phyloP scores from a whole-genome alignment of 2,329 filamentous ascomycete species.

The Botryotinia calthae region DNA sequence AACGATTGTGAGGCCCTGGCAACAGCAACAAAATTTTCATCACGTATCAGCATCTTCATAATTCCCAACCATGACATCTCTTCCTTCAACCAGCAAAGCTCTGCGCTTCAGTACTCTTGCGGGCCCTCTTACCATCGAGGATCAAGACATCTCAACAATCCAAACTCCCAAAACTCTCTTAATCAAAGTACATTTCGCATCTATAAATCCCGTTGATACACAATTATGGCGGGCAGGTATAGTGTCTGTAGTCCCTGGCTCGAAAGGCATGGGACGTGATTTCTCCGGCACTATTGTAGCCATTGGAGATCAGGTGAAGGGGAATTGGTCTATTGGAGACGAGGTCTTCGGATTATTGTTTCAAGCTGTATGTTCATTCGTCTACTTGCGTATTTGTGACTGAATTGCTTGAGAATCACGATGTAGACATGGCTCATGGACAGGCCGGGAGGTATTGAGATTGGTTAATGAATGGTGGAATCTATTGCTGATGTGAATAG shows the following conservation, averaged over 20 bases:
- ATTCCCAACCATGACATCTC: constrained; percentile 11
- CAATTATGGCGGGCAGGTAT: constrained; percentile 35
- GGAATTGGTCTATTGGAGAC: constrained; percentile 39
- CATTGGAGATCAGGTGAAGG: constrained; percentile 38
- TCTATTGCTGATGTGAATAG: constrained; percentile 20
- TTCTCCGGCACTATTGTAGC: constrained; percentile 38
- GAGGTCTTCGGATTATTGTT: constrained; percentile 40
- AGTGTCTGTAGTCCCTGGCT: constrained; percentile 32
- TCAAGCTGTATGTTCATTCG: constrained; percentile 27
- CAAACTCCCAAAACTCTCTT: constrained; percentile 32
- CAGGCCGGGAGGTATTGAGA: no score
- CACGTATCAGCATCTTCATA: background rate
- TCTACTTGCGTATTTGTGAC: background rate
- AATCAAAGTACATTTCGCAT: constrained; percentile 35
- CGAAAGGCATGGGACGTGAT: constrained; percentile 37
- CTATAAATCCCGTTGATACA: constrained; percentile 37
- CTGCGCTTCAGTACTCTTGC: constrained; percentile 28
- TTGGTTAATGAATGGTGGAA: background rate
- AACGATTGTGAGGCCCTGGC: background rate
- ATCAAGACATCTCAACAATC: constrained; percentile 29
- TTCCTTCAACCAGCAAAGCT: constrained; percentile 16
- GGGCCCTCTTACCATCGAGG: constrained; percentile 27
- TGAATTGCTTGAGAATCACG: no score
- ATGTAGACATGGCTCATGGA: no score
- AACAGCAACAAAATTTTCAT: background rate